Base-by-base conservation (phyloP, 2,329 filamentous ascomycete genomes). In the Fusarium continuum region DNA sequence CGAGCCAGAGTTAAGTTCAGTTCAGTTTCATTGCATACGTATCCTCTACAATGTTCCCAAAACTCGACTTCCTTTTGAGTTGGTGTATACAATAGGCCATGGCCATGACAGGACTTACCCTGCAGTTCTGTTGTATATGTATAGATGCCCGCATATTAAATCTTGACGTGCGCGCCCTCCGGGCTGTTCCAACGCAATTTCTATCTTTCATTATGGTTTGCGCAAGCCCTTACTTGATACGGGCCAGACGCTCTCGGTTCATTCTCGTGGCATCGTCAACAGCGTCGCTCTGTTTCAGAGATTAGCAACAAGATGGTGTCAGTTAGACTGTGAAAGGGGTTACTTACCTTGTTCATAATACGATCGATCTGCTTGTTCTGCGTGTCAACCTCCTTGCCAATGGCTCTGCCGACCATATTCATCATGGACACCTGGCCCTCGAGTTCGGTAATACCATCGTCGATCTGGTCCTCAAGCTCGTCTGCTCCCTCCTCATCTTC, bases 211-310 rank as follows among this genome's bases (percentile, higher is more conserved):
- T 40, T 41, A 47, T 26, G 26, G 29, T 45, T 23, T 44, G 7
- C 22, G 23, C 17, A 13, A 14, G 14, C 35, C 59, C 16, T 65
- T 73, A 80, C 54, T 73, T 79, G 55, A 89, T 88, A 44, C 88
- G 83, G 70, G 90, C 87, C 75, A 93, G 75, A 68, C 87, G 85
- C 70, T 89, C 87, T 65, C 90, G 83, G 80, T 93, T 93, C 84
- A 92, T 87, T 55, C 87, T 87, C 70, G 94, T 91, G 72, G 90
- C 86, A 67, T 94, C 91, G 75, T 93, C 91, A 67, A 96, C 91
- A 69, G 83, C 85, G 74, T 96, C 92, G 78, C 89, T 94, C 91
- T 92, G 75, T 49, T 48, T 39, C 10, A 29, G 38, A 20, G 26
- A 58, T 79, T 73, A 80, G 75, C 35, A 38, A 48, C 19, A 22